phyloP scores from a whole-genome alignment of 305 asterid species.

The Fraxinus baroniana region DNA sequence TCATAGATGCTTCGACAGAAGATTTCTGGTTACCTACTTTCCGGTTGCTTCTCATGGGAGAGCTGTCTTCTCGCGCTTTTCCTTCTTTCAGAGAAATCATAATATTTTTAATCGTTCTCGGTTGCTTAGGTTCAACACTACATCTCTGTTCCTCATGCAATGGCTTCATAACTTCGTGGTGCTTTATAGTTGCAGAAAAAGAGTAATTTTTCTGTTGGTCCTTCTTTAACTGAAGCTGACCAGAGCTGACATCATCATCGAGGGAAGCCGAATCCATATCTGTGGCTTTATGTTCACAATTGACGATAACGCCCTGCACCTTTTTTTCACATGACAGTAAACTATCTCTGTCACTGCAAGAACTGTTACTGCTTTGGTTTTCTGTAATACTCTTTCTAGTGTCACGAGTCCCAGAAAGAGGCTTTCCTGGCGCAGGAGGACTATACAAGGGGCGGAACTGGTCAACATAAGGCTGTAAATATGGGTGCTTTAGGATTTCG shows the following conservation, averaged over 20 bases:
- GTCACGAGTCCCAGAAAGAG: conserved; percentile 34
- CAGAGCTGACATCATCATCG: conserved; percentile 40
- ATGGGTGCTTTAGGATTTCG: conserved; percentile 84
- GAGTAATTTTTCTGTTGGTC: conserved; percentile 34
- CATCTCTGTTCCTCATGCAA: conserved; percentile 39
- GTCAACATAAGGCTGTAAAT: conserved; percentile 74
- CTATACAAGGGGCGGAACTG: conserved; percentile 65
- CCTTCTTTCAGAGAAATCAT: conserved; percentile 89
- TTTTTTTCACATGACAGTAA: conserved; percentile 55
- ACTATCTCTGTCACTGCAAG: conserved; percentile 88
- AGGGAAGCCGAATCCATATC: conserved; percentile 42
- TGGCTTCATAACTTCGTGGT: conserved; percentile 37
- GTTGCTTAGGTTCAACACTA: conserved; percentile 54
- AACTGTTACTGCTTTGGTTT: conserved; percentile 89
- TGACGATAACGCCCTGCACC: conserved; percentile 29
- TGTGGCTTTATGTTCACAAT: conserved; percentile 42
- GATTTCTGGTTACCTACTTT: conserved; percentile 45
- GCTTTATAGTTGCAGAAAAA: conserved; percentile 29
- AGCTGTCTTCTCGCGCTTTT: conserved; percentile 70
- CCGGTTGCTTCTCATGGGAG: conserved; percentile 68
- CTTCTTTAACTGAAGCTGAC: conserved; percentile 30
- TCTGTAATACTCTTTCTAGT: conserved; percentile 61
- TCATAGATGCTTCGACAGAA: conserved; percentile 55
- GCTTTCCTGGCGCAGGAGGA: conserved; percentile 45
- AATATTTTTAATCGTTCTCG: conserved; percentile 63